Conservation (phyloP, 495 filamentous ascomycete species). For the Podospora fimiseda region DNA sequence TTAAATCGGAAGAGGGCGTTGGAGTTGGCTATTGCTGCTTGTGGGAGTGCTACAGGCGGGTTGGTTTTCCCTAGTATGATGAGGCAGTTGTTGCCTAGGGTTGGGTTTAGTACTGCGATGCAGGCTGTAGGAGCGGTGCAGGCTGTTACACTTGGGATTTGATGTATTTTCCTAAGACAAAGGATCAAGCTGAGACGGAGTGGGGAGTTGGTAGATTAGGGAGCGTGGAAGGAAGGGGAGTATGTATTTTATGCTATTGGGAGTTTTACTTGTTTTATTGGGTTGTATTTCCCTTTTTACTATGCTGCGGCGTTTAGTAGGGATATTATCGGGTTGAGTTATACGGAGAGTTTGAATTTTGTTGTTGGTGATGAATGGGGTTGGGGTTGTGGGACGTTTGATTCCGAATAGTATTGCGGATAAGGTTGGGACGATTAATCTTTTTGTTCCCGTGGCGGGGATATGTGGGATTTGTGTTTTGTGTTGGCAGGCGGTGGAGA, state of each 20-base stretch:
- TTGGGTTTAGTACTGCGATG: slow-evolving; percentile 63
- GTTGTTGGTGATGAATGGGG: not conserved
- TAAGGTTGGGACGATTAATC: not conserved
- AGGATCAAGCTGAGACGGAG: slow-evolving; percentile 28
- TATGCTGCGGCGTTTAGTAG: slow-evolving; percentile 53
- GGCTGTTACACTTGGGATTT: slow-evolving; percentile 40
- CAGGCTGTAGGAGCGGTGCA: slow-evolving; percentile 58
- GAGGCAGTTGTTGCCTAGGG: slow-evolving; percentile 42
- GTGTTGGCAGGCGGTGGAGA: not conserved
- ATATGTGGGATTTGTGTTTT: not conserved
- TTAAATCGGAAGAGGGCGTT: slow-evolving; percentile 57
- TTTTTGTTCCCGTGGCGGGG: not conserved
- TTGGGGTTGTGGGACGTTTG: slow-evolving; percentile 1
- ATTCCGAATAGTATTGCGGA: not conserved
- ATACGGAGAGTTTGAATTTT: not conserved
- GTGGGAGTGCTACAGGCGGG: slow-evolving; percentile 61
- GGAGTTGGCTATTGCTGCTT: slow-evolving; percentile 59
- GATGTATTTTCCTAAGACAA: slow-evolving; percentile 50
- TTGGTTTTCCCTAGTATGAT: slow-evolving; percentile 61
- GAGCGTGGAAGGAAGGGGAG: slow-evolving; percentile 33
- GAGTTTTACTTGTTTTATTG: slow-evolving; percentile 58
- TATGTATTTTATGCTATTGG: slow-evolving; percentile 44
- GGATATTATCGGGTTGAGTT: slow-evolving; percentile 6
- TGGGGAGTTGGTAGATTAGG: slow-evolving; percentile 32
- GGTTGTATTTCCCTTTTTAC: slow-evolving; percentile 58